A percentile compares a stretch with the other conserved stretches of the same genome.
These are phyloP conservation scores for Lichtheimia hyalospora DNA, from an alignment of 371 early-diverging fungal species.

Conservation along the genomic window DNA sequence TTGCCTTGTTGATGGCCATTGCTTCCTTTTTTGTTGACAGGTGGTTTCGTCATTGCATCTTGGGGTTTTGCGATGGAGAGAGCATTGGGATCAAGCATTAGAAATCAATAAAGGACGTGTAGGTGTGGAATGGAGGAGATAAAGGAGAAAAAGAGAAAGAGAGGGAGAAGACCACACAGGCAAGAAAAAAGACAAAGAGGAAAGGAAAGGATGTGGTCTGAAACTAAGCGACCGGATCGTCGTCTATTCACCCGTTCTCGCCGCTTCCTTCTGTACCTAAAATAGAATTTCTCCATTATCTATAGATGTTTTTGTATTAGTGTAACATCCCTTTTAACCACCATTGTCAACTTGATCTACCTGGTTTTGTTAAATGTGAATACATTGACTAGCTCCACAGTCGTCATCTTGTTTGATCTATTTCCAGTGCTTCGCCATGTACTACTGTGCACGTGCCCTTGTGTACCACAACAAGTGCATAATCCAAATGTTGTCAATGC, in stretches of 20 bases:
- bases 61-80: slow-evolving; percentile 1
- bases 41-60: background rate
- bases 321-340: too few relatives aligned
- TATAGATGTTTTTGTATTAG: too few relatives aligned
- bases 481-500: background rate
- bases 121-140: background rate
- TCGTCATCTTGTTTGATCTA: too few relatives aligned
- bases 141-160: background rate
- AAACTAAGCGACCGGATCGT: background rate
- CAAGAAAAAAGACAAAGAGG: background rate
- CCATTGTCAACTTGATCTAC: too few relatives aligned
- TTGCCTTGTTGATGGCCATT: slow-evolving; percentile 1
- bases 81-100: slow-evolving; percentile 8
- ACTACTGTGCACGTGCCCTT: too few relatives aligned
- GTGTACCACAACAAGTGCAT: background rate
- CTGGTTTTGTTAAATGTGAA: too few relatives aligned
- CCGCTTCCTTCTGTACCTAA: too few relatives aligned
- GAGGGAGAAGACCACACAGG: background rate
- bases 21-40: slow-evolving; percentile 2
- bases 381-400: too few relatives aligned
- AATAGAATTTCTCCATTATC: too few relatives aligned
- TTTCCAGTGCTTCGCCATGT: too few relatives aligned
- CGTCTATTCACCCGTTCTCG: too few relatives aligned
- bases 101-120: background rate
- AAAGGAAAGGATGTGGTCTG: background rate